Conservation (phyloP, 257 asterid species). For the Solanum tacnaense region DNA sequence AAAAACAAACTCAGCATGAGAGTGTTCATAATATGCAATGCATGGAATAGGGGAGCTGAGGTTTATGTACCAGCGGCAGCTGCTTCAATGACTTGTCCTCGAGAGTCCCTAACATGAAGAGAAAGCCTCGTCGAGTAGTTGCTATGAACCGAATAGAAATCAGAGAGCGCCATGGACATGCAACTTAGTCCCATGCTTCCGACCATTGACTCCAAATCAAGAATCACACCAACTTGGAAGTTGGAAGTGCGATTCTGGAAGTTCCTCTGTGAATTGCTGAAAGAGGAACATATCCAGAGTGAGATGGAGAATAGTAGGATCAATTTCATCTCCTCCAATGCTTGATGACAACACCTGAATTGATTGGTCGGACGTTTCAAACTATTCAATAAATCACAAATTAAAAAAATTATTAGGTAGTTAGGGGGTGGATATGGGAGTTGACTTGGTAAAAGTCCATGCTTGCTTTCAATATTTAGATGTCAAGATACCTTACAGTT, state of each 20-base stretch:
- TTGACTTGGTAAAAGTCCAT: constrained; percentile 1
- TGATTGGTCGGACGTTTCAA: background rate
- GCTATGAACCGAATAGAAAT: constrained; percentile 19
- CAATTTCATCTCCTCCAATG: background rate
- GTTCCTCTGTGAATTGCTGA: constrained; percentile 18
- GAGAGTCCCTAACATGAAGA: constrained; percentile 27
- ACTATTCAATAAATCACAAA: background rate
- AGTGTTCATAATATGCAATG: background rate
- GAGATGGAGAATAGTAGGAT: background rate
- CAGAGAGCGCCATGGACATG: constrained; percentile 26
- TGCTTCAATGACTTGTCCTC: constrained; percentile 26
- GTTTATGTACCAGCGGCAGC: constrained; percentile 33
- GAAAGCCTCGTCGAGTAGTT: constrained; percentile 22
- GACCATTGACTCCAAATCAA: constrained; percentile 15
- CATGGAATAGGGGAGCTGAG: background rate
- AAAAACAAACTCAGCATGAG: background rate
- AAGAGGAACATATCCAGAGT: background rate
- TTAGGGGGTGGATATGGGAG: background rate
- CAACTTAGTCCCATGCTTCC: constrained; percentile 33
- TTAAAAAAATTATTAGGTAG: background rate
- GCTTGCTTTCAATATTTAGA: background rate
- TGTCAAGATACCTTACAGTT: background rate
- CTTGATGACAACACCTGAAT: background rate
- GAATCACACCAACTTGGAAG: constrained; percentile 18
- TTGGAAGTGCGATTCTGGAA: background rate